Percentiles rank a stretch among this genome's conserved stretches.
These are phyloP conservation scores for Talaromyces pinophilus DNA, from an alignment of 2,329 filamentous ascomycete genomes.

Conservation along the genomic window DNA sequence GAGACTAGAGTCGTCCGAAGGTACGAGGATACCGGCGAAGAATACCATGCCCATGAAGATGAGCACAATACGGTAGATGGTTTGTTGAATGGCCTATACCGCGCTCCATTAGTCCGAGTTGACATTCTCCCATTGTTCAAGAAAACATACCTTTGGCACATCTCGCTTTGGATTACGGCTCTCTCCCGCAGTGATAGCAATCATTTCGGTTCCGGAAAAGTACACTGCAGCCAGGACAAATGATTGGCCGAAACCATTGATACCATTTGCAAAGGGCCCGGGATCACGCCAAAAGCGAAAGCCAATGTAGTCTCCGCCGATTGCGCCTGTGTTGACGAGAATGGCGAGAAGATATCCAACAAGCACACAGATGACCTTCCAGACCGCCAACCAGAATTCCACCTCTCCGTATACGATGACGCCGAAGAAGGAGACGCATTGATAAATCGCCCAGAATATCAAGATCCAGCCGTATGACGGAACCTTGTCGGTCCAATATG, in stretches of 20 bases:
- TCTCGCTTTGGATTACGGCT: slow-evolving; percentile 66
- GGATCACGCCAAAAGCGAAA: slow-evolving; percentile 38
- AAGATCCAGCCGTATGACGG: slow-evolving; percentile 44
- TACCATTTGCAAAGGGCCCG: slow-evolving; percentile 22
- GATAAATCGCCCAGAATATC: slow-evolving; percentile 42
- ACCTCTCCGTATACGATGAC: slow-evolving; percentile 51
- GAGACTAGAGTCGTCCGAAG: slow-evolving; percentile 60
- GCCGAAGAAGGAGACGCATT: slow-evolving; percentile 28
- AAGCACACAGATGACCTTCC: slow-evolving; percentile 39
- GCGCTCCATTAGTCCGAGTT: not conserved
- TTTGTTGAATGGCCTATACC: slow-evolving; percentile 36
- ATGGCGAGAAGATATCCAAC: slow-evolving; percentile 39
- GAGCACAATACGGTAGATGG: slow-evolving; percentile 72
- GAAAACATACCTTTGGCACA: slow-evolving; percentile 53
- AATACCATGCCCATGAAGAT: slow-evolving; percentile 55
- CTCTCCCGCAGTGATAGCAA: slow-evolving; percentile 47
- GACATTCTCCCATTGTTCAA: not conserved
- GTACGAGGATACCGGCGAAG: slow-evolving; percentile 71
- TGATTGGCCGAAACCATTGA: slow-evolving; percentile 38
- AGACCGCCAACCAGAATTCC: slow-evolving; percentile 41
- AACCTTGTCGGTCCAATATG: slow-evolving; percentile 40
- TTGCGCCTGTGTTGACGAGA: slow-evolving; percentile 38
- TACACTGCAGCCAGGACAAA: slow-evolving; percentile 42
- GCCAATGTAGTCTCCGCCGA: slow-evolving; percentile 40
- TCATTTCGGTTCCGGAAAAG: slow-evolving; percentile 41